Conservation (phyloP, 257 asterid species). For the Nyctanthes arbortristis region DNA sequence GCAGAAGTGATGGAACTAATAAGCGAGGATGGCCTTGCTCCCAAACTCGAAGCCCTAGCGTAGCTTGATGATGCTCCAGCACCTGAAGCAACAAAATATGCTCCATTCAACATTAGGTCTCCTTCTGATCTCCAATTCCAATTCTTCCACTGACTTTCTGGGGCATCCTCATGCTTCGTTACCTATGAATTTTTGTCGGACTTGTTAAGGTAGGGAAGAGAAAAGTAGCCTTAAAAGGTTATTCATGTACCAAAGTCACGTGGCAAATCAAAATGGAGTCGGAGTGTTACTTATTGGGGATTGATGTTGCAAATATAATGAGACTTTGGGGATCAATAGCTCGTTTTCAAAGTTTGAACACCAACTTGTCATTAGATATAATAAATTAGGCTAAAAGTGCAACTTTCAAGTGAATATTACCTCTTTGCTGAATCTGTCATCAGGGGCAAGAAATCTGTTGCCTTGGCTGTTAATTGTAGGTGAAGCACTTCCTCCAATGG, state of each 20-base stretch:
- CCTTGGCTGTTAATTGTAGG: conserved; percentile 62
- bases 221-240: background rate
- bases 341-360: background rate
- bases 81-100: conserved; percentile 52
- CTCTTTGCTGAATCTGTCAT: conserved; percentile 44
- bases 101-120: conserved; percentile 71
- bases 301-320: background rate
- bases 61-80: conserved; percentile 52
- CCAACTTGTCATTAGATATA: background rate
- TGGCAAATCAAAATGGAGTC: background rate
- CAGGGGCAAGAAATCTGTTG: conserved; percentile 55
- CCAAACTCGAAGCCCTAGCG: conserved; percentile 63
- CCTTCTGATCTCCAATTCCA: conserved; percentile 75
- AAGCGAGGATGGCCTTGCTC: conserved; percentile 53
- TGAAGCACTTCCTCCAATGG: conserved; percentile 54
- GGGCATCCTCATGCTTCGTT: conserved; percentile 59
- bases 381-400: background rate
- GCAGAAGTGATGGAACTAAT: conserved; percentile 47
- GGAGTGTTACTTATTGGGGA: background rate
- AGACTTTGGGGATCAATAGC: background rate
- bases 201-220: background rate
- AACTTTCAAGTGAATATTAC: conserved; percentile 15
- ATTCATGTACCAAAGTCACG: background rate
- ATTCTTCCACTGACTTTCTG: conserved; percentile 53
- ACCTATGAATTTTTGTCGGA: conserved; percentile 33